Conservation (phyloP, 1,284 basidiomycete genomes). For the Neotropicomus parvogracilis region DNA sequence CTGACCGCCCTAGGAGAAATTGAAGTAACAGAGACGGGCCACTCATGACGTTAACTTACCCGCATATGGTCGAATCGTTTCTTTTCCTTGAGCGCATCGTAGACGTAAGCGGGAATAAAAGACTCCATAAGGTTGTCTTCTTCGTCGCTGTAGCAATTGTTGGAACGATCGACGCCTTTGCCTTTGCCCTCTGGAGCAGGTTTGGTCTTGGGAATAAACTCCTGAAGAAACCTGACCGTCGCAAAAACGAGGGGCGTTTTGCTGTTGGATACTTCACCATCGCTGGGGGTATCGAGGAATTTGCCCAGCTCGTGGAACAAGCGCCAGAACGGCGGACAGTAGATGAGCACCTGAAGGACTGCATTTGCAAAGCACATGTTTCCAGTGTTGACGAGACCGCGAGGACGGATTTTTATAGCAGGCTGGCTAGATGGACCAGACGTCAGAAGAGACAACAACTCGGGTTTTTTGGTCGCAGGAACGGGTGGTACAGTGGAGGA, state of each 20-base stretch:
- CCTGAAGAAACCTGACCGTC: slow-evolving; percentile 76
- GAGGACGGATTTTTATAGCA: slow-evolving; percentile 50
- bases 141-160: slow-evolving; percentile 25
- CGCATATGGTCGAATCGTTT: slow-evolving; percentile 93
- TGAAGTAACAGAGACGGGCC: neutral
- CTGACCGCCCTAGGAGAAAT: slow-evolving; percentile 66
- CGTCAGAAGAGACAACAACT: slow-evolving; percentile 56
- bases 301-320: slow-evolving; percentile 74
- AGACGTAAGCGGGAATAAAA: slow-evolving; percentile 87
- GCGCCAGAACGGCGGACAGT: slow-evolving; percentile 82
- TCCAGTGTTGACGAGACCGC: slow-evolving; percentile 91
- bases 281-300: slow-evolving; percentile 35
- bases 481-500: slow-evolving; percentile 32
- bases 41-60: slow-evolving; percentile 43
- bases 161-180: slow-evolving; percentile 31
- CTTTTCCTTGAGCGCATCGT: slow-evolving; percentile 94
- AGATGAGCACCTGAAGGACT: slow-evolving; percentile 87
- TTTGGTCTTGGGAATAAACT: slow-evolving; percentile 52
- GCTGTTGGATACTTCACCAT: slow-evolving; percentile 42
- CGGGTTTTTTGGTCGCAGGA: slow-evolving; percentile 47
- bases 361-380: slow-evolving; percentile 99
- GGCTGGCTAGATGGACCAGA: slow-evolving; percentile 39
- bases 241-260: slow-evolving; percentile 82
- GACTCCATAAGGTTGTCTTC: slow-evolving; percentile 50
- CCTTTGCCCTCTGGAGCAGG: slow-evolving; percentile 31